These are phyloP conservation scores for Solanum appendiculatum DNA, from an alignment of 257 asterid species.

Conservation along the genomic window DNA sequence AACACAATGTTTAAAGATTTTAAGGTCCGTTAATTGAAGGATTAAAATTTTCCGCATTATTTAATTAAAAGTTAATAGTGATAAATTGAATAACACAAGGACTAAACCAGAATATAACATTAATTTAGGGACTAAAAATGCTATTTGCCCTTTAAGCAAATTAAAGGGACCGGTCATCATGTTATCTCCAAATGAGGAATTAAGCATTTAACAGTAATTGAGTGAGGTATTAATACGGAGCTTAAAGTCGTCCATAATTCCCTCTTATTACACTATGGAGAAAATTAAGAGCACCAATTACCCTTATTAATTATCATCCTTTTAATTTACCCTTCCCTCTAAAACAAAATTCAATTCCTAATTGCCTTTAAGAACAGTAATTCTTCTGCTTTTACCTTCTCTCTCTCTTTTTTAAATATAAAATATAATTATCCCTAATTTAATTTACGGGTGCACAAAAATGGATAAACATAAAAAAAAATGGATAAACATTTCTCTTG, in stretches of 20 bases:
- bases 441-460: background rate
- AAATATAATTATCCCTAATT: background rate
- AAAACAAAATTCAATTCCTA: background rate
- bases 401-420: background rate
- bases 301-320: background rate
- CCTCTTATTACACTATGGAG: background rate
- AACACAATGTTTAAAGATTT: background rate
- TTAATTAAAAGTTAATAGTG: background rate
- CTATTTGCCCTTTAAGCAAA: background rate
- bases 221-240: background rate
- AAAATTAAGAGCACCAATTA: background rate
- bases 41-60: background rate
- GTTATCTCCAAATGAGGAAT: background rate
- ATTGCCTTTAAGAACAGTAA: background rate
- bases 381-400: background rate
- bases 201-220: background rate
- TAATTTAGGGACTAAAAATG: background rate
- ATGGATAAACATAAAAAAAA: background rate
- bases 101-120: background rate
- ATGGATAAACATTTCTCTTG: background rate
- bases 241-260: conserved; percentile 11
- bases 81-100: background rate
- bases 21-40: background rate
- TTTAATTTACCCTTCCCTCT: background rate
- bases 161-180: background rate